phyloP scores from a whole-genome alignment of 2,329 filamentous ascomycete species.

The Cryoendolithus antarcticus region DNA sequence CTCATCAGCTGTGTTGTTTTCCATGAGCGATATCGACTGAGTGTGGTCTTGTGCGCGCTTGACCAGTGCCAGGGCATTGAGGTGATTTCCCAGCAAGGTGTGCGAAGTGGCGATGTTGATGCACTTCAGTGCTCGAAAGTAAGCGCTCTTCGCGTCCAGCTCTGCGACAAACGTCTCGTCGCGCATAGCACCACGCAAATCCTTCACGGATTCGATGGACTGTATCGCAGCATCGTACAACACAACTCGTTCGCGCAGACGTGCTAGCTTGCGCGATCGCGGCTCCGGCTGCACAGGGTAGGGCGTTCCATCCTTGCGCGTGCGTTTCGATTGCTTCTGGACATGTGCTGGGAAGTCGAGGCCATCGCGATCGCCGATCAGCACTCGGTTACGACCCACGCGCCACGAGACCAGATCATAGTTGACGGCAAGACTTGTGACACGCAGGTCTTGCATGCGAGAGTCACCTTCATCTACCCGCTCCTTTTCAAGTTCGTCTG shows the following conservation, averaged over 20 bases:
- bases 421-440: slow-evolving; percentile 85
- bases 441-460: slow-evolving; percentile 82
- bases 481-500: slow-evolving; percentile 78
- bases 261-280: slow-evolving; percentile 61
- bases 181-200: slow-evolving; percentile 78
- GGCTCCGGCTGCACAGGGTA: slow-evolving; percentile 48
- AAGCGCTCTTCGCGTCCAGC: slow-evolving; percentile 64
- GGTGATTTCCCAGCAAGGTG: slow-evolving; percentile 55
- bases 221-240: slow-evolving; percentile 86
- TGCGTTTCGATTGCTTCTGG: slow-evolving; percentile 41
- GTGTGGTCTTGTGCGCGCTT: slow-evolving; percentile 56
- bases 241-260: slow-evolving; percentile 74
- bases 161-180: slow-evolving; percentile 65
- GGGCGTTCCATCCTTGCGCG: slow-evolving; percentile 37
- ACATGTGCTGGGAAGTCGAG: slow-evolving; percentile 43
- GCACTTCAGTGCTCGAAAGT: slow-evolving; percentile 84
- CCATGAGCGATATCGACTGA: no score
- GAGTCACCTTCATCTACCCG: slow-evolving; percentile 71
- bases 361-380: slow-evolving; percentile 76
- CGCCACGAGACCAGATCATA: slow-evolving; percentile 92
- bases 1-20: no score
- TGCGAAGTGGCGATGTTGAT: slow-evolving; percentile 80
- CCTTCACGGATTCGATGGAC: slow-evolving; percentile 79
- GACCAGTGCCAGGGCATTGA: slow-evolving; percentile 76
- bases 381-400: slow-evolving; percentile 79